Evolutionary conservation across 2,329 filamentous ascomycete species (phyloP).

Genomic region (Colletotrichum eleusines): DNA sequence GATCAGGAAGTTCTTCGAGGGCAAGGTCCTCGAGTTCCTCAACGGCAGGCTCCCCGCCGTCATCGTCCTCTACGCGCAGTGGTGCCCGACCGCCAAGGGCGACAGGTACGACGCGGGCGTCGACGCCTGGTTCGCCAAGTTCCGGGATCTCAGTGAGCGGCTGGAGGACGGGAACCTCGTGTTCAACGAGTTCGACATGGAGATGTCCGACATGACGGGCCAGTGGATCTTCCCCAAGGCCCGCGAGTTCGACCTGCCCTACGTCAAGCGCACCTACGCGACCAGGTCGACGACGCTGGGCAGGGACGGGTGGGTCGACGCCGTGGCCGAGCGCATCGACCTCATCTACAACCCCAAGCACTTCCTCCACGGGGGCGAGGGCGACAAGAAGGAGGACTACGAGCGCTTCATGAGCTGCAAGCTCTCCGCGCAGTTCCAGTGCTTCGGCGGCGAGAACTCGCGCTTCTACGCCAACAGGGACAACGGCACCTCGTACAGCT

Average conservation of each 20-base stretch:
- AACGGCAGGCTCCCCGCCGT: constrained; percentile 53
- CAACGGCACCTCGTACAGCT: constrained; percentile 62
- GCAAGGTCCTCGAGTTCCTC: constrained; percentile 53
- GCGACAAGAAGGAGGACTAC: constrained; percentile 35
- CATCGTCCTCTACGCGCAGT: constrained; percentile 63
- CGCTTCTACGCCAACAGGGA: constrained; percentile 54
- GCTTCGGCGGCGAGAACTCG: constrained; percentile 58
- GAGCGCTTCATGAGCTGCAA: constrained; percentile 48
- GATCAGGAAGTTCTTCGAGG: constrained; percentile 52
- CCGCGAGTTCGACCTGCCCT: constrained; percentile 62
- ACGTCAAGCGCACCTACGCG: constrained; percentile 60
- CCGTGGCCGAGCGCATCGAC: constrained; percentile 53
- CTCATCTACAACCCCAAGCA: constrained; percentile 50
- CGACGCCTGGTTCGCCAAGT: constrained; percentile 54
- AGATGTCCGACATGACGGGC: constrained; percentile 59
- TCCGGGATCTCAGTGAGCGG: constrained; percentile 20
- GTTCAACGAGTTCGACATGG: constrained; percentile 51
- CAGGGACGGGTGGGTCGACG: constrained; percentile 55
- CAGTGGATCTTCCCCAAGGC: constrained; percentile 60
- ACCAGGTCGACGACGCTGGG: constrained; percentile 57
- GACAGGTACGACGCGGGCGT: constrained; percentile 51
- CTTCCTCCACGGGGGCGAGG: constrained; percentile 45
- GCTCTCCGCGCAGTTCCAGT: constrained; percentile 60
- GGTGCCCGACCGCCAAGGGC: constrained; percentile 54
- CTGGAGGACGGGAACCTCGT: constrained; percentile 49